A percentile compares a stretch with the other conserved stretches of the same genome.
phyloP scores from a whole-genome alignment of 2,329 filamentous ascomycete species.

The Dothideomycetes sp. region DNA sequence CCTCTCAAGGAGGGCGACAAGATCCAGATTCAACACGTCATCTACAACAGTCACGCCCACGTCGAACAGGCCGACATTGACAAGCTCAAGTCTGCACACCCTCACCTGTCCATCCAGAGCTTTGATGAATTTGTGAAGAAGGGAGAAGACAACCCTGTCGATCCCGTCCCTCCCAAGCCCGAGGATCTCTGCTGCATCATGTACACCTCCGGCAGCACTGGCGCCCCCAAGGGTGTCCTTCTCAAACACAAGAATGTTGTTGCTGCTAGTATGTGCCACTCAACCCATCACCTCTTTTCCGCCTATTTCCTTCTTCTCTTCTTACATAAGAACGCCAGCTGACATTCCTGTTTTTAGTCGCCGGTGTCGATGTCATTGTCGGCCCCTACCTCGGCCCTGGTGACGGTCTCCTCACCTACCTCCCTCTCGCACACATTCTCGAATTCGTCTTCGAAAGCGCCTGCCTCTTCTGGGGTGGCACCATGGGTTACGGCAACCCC shows the following conservation, averaged over 20 bases:
- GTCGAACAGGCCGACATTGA: constrained; percentile 42
- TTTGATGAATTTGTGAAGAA: constrained; percentile 44
- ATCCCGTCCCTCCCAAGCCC: constrained; percentile 59
- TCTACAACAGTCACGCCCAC: constrained; percentile 45
- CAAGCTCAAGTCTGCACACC: constrained; percentile 41
- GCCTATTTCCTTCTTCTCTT: background rate
- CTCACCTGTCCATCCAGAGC: constrained; percentile 42
- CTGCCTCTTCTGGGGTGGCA: constrained; percentile 78
- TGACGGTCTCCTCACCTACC: constrained; percentile 77
- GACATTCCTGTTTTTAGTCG: too few species aligned
- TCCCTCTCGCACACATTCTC: constrained; percentile 90
- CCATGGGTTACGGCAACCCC: constrained; percentile 85
- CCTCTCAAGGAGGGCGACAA: constrained; percentile 45
- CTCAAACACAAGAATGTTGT: constrained; percentile 72
- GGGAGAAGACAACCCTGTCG: constrained; percentile 55
- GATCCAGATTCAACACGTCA: constrained; percentile 44
- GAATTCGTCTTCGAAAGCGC: constrained; percentile 94
- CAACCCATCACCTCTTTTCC: too few species aligned
- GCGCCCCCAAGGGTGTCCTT: constrained; percentile 77
- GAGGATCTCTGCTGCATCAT: constrained; percentile 73
- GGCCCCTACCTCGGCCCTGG: constrained; percentile 65
- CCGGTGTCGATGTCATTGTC: constrained; percentile 69
- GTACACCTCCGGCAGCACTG: constrained; percentile 82
- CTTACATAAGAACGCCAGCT: too few species aligned
- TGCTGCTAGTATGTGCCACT: constrained; percentile 55